Evolutionary conservation across 768 basidiomycete species (phyloP).

Genomic region (Rossbeevera mucosa): DNA sequence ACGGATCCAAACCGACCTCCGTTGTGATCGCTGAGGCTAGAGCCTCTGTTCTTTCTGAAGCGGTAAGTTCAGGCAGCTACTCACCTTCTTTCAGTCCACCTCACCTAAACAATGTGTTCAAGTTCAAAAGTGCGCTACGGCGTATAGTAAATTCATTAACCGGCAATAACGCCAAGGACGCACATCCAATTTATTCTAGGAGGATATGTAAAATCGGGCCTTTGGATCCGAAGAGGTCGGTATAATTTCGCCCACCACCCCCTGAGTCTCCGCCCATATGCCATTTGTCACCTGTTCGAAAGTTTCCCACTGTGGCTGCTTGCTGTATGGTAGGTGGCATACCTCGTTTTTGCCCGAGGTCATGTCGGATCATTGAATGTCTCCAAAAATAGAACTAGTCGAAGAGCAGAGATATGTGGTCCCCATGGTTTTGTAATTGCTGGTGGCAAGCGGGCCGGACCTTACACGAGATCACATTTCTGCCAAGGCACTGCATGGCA

Average conservation of each 20-base stretch:
- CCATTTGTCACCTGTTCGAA: not conserved
- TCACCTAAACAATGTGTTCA: not conserved
- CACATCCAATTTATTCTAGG: not conserved
- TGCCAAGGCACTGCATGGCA: not conserved
- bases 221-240: not conserved
- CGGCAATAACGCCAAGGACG: not conserved
- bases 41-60: not conserved
- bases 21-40: not conserved
- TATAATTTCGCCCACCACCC: not conserved
- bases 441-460: not conserved
- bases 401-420: conserved; percentile 6
- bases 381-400: not conserved
- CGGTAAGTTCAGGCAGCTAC: not conserved
- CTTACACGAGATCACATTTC: not conserved
- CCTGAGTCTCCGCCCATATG: not conserved
- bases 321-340: not conserved
- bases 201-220: not conserved
- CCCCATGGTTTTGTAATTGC: conserved; percentile 1
- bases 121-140: not conserved
- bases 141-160: too few relatives aligned
- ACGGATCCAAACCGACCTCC: not conserved
- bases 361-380: not conserved
- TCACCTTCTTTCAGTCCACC: not conserved
- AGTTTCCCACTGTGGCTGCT: not conserved
- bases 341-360: not conserved